Evolutionary conservation across 805 yeast species (phyloP).

Genomic region (Saccharomycopsis babjevae): DNA sequence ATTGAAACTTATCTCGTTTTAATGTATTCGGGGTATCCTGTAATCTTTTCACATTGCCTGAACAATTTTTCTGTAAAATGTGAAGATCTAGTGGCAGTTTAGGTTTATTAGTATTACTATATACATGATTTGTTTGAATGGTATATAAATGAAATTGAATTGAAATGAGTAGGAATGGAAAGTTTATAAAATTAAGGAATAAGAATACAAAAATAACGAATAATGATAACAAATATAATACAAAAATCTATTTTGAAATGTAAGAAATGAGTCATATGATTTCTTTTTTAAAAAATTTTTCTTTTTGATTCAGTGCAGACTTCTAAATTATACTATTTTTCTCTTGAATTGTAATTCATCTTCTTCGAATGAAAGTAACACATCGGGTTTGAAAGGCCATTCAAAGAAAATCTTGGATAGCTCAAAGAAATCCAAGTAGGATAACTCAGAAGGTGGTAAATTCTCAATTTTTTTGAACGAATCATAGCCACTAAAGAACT

Average conservation of each 20-base stretch:
- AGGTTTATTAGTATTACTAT: too few species aligned
- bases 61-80: too few species aligned
- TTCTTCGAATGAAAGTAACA: constrained; percentile 33
- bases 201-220: background rate
- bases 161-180: too few species aligned
- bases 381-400: constrained; percentile 85
- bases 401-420: constrained; percentile 43
- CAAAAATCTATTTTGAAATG: background rate
- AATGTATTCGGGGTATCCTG: too few species aligned
- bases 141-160: too few species aligned
- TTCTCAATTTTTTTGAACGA: constrained; percentile 30
- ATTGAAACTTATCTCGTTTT: too few species aligned
- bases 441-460: constrained; percentile 38
- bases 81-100: too few species aligned
- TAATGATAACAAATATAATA: background rate
- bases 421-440: constrained; percentile 42
- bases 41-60: too few species aligned
- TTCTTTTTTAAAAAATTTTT: background rate
- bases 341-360: constrained; percentile 17
- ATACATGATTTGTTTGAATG: too few species aligned
- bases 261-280: background rate
- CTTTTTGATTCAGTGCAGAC: too few species aligned
- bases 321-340: background rate
- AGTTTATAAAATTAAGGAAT: background rate
- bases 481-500: constrained; percentile 32